Evolutionary conservation across 2,329 filamentous ascomycete genomes (phyloP).

Genomic region (Lojkania enalia): DNA sequence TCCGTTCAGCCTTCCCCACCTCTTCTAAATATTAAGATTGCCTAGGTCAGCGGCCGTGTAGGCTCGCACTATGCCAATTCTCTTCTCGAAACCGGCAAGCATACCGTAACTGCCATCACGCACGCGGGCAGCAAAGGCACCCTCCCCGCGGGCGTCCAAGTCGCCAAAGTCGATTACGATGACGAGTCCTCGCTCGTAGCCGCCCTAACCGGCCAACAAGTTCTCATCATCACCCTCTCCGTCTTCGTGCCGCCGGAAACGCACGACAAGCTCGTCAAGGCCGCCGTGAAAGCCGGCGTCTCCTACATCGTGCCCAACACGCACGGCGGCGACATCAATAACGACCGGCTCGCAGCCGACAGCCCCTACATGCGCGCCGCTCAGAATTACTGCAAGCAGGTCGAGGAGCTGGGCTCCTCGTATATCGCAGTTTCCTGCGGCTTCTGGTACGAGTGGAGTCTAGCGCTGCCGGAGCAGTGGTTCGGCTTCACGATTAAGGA

Average conservation of each 20-base stretch:
- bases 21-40: neutral
- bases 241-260: conserved; percentile 29
- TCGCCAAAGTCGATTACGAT: conserved; percentile 53
- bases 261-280: conserved; percentile 36
- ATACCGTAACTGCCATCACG: conserved; percentile 56
- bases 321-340: conserved; percentile 33
- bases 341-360: conserved; percentile 18
- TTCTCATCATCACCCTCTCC: conserved; percentile 47
- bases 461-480: conserved; percentile 28
- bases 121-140: conserved; percentile 49
- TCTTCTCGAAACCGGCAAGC: conserved; percentile 51
- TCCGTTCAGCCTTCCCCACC: neutral
- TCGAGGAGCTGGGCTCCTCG: conserved; percentile 30
- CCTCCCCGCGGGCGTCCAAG: conserved; percentile 46
- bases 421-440: conserved; percentile 30
- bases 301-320: conserved; percentile 47
- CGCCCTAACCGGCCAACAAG: conserved; percentile 44
- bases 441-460: conserved; percentile 47
- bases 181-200: conserved; percentile 44
- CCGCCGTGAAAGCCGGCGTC: conserved; percentile 44
- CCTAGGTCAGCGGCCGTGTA: conserved; percentile 43
- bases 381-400: conserved; percentile 16
- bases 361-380: neutral
- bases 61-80: conserved; percentile 45
- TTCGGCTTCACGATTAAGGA: conserved; percentile 46